Conservation (phyloP, 2,329 filamentous ascomycete species). For the Pestalotiopsis sp. region DNA sequence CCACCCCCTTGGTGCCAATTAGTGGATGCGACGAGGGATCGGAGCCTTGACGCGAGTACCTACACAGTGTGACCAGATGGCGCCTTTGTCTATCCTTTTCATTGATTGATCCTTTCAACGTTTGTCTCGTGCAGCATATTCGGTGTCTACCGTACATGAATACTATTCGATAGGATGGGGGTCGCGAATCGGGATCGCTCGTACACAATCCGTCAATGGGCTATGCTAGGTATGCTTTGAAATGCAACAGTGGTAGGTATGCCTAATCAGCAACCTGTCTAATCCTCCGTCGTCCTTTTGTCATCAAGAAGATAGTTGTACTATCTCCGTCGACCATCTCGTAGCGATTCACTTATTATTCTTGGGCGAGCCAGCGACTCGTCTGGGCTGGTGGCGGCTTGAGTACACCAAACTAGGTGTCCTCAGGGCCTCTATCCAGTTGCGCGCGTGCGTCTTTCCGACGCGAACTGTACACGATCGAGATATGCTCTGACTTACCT, state of each 20-base stretch:
- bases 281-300: not conserved
- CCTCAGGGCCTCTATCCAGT: not conserved
- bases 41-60: constrained; percentile 16
- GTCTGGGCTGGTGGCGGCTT: not conserved
- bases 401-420: not conserved
- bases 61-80: constrained; percentile 12
- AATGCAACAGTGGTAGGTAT: not conserved
- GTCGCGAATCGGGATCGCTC: not conserved
- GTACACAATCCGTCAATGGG: not conserved
- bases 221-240: constrained; percentile 1
- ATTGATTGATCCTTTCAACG: not conserved
- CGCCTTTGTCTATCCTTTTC: not conserved
- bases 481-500: not conserved
- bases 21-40: not conserved
- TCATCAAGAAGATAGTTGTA: not conserved
- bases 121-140: not conserved
- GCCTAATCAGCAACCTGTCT: not conserved
- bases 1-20: constrained; percentile 8
- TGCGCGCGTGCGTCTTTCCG: not conserved
- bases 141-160: not conserved
- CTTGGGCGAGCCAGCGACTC: not conserved
- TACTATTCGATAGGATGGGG: no score
- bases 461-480: not conserved
- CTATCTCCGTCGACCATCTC: not conserved
- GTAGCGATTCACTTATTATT: no score